phyloP scores from a whole-genome alignment of 2,329 filamentous ascomycete genomes.

The Beauveria medogensis region DNA sequence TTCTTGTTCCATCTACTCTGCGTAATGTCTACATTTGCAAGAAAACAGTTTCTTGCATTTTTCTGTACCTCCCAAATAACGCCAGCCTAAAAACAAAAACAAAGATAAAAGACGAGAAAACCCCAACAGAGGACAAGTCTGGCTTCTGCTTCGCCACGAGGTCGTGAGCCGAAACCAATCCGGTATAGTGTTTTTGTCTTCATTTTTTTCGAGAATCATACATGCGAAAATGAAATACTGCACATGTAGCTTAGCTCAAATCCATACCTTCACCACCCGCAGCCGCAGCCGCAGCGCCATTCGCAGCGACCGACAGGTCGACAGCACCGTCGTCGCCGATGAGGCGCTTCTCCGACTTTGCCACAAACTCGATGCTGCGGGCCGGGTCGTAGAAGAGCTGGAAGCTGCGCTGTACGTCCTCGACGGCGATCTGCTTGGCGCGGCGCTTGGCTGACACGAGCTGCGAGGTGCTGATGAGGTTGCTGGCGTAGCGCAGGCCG shows the following conservation, averaged over 20 bases:
- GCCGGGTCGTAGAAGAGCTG: conserved; percentile 85
- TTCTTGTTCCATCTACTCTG: neutral
- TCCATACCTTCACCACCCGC: conserved; percentile 37
- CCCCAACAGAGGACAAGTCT: neutral
- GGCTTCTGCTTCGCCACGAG: neutral
- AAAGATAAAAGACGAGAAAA: conserved; percentile 1
- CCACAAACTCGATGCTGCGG: conserved; percentile 83
- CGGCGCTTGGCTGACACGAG: conserved; percentile 79
- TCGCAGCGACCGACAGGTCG: conserved; percentile 52
- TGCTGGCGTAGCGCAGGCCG: conserved; percentile 90
- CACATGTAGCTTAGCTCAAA: conserved; percentile 27
- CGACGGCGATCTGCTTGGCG: conserved; percentile 72
- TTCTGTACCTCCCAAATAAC: conserved; percentile 6
- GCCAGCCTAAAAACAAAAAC: conserved; percentile 11
- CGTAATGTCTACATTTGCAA: neutral
- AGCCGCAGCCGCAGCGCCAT: conserved; percentile 25
- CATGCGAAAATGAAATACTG: neutral
- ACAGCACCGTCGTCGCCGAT: conserved; percentile 82
- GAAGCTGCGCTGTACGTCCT: conserved; percentile 91
- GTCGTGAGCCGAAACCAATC: neutral
- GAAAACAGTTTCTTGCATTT: neutral
- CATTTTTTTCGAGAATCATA: neutral
- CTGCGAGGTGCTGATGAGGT: conserved; percentile 91
- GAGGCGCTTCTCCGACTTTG: conserved; percentile 82
- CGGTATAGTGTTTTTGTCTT: neutral